A percentile compares a stretch with the other conserved stretches of the same genome.
Evolutionary conservation across 352 stramenopile genomes (phyloP).

Genomic region (Peronosclerospora sorghi): DNA sequence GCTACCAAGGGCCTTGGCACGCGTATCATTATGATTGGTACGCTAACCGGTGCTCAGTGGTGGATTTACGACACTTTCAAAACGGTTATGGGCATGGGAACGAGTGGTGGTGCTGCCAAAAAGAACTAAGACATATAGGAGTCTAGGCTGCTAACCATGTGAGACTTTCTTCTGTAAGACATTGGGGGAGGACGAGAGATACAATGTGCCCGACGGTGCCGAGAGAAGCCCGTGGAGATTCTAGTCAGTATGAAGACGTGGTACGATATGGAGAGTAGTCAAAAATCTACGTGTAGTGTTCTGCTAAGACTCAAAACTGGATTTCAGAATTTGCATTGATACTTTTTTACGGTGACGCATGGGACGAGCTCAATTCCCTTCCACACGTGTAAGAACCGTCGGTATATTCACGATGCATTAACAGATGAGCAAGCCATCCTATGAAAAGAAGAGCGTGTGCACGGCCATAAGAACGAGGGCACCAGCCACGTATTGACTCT

Average conservation of each 20-base stretch:
- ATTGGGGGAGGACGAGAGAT: not conserved
- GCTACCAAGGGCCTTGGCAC: slow-evolving; percentile 85
- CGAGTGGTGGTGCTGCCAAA: slow-evolving; percentile 70
- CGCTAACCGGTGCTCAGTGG: slow-evolving; percentile 92
- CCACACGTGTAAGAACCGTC: no score
- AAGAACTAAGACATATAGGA: slow-evolving; percentile 37
- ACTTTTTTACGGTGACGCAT: no score
- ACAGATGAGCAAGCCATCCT: not conserved
- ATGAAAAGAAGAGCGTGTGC: slow-evolving; percentile 87
- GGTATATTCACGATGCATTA: no score
- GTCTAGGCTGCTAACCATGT: not conserved
- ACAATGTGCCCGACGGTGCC: slow-evolving; percentile 3
- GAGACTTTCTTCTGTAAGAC: not conserved
- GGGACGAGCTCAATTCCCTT: no score
- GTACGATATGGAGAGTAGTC: no score
- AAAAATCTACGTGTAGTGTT: no score
- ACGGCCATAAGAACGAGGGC: slow-evolving; percentile 83
- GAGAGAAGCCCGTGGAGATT: slow-evolving; percentile 11
- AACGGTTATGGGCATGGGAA: slow-evolving; percentile 87
- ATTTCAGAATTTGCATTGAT: no score
- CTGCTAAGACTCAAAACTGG: no score
- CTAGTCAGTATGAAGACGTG: no score
- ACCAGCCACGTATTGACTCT: slow-evolving; percentile 82
- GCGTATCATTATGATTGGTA: slow-evolving; percentile 94
- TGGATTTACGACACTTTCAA: slow-evolving; percentile 96